Base-by-base conservation (phyloP, 805 yeast species). In the Kodamaea laetipori region DNA sequence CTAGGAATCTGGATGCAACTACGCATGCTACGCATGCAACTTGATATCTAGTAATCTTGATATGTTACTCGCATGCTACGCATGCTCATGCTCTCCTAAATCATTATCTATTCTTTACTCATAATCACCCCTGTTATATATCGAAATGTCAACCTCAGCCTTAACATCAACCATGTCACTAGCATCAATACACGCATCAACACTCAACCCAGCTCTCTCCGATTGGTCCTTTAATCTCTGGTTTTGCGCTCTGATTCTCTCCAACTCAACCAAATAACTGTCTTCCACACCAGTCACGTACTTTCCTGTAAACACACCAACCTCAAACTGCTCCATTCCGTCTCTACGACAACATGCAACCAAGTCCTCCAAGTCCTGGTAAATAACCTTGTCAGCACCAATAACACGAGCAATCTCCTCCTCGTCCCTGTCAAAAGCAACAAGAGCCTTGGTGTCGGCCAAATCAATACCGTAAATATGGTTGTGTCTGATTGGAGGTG, bases 391-490 rank as follows among this genome's bases (percentile, higher is more conserved):
- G 63, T 94, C 98, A 38, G 98, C 96, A 37, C 96, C 95, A 48
- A 94, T 79, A 6, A 74, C 86, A 39, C 74, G 56, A 10, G 94
- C 83, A 51, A 94, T 82, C 63, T 87, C 88, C 1, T 79, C 80
- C 49, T 83, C 92, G 6, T 81, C 70, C 56, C 85, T 81, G 54
- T 84, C 73, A 66, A 78, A 94, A 4, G 97, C 99, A 35, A 94
- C 97, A 26, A 94, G 74, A 8, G 96, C 96, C 64, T 81, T 86
- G 38, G 92, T 87, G 60, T 94, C 98, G 21, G 99, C 98, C 49
- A 94, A 77, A 70, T 94, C 99, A 53, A 94, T 94, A 63, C 99
- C 99, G 64, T 94, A 94, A 46, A 94, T 89, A 63, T 94, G 99
- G 69, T 94, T 94, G 68, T 74, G 81, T 66, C 99, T 81, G 57